phyloP scores from a whole-genome alignment of 2,329 filamentous ascomycete genomes.

The Westerdykella sp. region DNA sequence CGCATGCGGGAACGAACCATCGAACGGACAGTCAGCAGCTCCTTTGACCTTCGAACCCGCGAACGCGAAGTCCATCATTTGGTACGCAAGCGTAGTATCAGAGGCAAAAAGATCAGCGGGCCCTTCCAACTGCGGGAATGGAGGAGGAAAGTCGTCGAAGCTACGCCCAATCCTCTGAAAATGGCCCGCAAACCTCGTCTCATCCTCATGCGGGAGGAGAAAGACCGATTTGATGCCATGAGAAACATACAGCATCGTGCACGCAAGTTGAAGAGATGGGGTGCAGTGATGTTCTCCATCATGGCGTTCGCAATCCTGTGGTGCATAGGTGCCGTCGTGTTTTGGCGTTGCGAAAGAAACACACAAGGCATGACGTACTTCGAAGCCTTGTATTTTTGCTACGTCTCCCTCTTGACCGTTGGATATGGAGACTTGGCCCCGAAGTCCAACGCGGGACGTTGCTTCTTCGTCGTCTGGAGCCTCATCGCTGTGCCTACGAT shows the following conservation, averaged over 20 bases:
- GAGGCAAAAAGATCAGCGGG: conserved; percentile 18
- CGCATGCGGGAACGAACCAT: conserved; percentile 50
- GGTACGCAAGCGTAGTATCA: conserved; percentile 11
- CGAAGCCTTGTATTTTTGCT: conserved; percentile 77
- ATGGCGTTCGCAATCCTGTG: conserved; percentile 67
- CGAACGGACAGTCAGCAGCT: conserved; percentile 48
- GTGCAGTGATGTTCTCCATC: conserved; percentile 61
- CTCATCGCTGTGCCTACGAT: conserved; percentile 79
- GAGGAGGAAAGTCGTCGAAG: neutral
- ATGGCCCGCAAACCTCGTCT: conserved; percentile 40
- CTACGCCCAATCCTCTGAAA: conserved; percentile 6
- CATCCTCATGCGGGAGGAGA: conserved; percentile 52
- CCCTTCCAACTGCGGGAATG: conserved; percentile 7
- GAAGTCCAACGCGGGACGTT: conserved; percentile 67
- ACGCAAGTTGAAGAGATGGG: conserved; percentile 64
- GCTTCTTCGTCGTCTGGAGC: conserved; percentile 93
- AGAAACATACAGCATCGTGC: conserved; percentile 67
- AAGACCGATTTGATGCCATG: conserved; percentile 73
- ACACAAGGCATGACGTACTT: conserved; percentile 64
- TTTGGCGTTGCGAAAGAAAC: conserved; percentile 55
- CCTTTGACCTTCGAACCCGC: conserved; percentile 43
- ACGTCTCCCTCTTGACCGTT: conserved; percentile 75
- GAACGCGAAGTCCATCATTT: conserved; percentile 21
- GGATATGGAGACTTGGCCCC: conserved; percentile 80
- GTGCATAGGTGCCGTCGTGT: conserved; percentile 73